Evolutionary conservation across 148 eudicot species (phyloP), one percentile per base, ranked within the genome.

Genomic region (Camellia granthamiana): DNA sequence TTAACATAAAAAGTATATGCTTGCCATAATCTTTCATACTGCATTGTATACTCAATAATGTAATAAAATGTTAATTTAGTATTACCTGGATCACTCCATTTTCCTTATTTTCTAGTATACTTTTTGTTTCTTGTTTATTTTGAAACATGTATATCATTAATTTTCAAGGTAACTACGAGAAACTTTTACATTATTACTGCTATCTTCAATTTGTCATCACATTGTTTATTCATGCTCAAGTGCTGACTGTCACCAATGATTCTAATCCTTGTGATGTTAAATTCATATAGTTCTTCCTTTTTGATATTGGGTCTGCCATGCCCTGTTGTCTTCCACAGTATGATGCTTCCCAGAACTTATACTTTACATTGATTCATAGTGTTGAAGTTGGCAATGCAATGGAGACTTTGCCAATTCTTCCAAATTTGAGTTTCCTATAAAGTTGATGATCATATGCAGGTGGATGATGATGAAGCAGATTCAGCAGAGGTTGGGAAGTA

Each of bases 401-500:
- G 49, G 13, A 12, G 41, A 41, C n/a, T 56, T 59, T 59, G 21
- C 10, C 38, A 21, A 11, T 3, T 15, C 30, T 66, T 54, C 63
- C 16, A 49, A 77, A 67, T 38, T 66, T 51, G 73, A 66, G 80
- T 4, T 67, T 78, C 60, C 62, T 60, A 63, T 6, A 61, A 7
- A 11, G 15, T 21, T 6, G 43, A 47, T 67, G 51, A 43, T 66
- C 51, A 11, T 75, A 59, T 88, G 78, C 82, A 91, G 94, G 89
- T 72, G 61, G 86, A 90, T 79, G 91, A 90, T 79, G 91, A 91
- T 77, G 92, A 87, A 75, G 94, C 92, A 74, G 92, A 91, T 84
- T 91, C 94, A 81, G 88, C 91, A 6, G 80, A 64, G 69, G 88
- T 89, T 79, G 83, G 86, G 79, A 89, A 77, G 70, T 82, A 46